Evolutionary conservation across 2,329 filamentous ascomycete species (phyloP), one percentile per base, ranked within the genome.

Genomic region (Dactylella cylindrospora): DNA sequence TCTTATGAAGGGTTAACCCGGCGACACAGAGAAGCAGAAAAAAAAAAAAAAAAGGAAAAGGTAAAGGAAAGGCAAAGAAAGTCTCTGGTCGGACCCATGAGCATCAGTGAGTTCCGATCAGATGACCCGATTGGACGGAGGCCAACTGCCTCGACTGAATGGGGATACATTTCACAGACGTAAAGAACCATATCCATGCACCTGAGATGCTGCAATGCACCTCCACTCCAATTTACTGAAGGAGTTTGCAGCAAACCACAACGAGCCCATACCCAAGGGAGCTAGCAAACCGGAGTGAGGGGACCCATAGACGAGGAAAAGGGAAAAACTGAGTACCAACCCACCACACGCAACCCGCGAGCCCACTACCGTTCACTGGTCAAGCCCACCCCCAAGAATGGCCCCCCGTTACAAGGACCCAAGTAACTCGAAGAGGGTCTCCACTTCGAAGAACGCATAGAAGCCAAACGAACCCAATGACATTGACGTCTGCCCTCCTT

Each of bases 211-310:
- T 61, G 57, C 57, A 62, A n/a, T 62, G 57, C 57, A 43, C 35
- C 39, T 62, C 57, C 57, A 62, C 49, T 62, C 54, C 50, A 54
- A 54, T 62, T 54, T 54, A 44, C 54, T 25, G 47, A 46, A 40
- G 28, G 40, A 52, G 39, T 54, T 50, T 54, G 26, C 57, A 44
- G n/a, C n/a, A n/a, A n/a, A n/a, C n/a, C n/a, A n/a, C n/a, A n/a
- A n/a, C n/a, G n/a, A n/a, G 33, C 38, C 51, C 51, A 40, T 40
- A 23, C 41, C 51, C 29, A 55, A 55, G 41, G 38, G 28, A 55
- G 40, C 51, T 55, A 46, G 51, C 41, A 47, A 32, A 15, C n/a
- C 32, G 15, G 33, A 55, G 23, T 28, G 36, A 40, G 38, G 51
- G 51, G 41, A 25, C 26, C 9, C 33, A 22, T 25, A 12, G 33